Base-by-base conservation (phyloP, 371 early-diverging fungal genomes). In the Actinomucor elegans region DNA sequence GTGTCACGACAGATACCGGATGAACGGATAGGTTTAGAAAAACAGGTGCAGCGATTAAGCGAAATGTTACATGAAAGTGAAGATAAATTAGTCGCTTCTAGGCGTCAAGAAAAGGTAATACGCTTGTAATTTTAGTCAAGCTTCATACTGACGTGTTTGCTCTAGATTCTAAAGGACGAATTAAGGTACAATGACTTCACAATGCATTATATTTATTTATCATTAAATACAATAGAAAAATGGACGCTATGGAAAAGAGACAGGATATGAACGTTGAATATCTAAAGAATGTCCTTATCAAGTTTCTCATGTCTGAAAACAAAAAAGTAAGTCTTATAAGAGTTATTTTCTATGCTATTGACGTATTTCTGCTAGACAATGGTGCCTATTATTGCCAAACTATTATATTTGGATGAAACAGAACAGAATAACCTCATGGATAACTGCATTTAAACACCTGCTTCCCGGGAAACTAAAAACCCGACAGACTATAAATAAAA, bases 221-320 rank as follows among this genome's bases (percentile, higher is more conserved):
- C 24, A 15, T 31, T 34, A 3, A 15, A 28, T 12, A 0, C 5
- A 24, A 33, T 45, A 75, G 86, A 42, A 83, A 80, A 61, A 51
- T 83, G 48, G 85, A 86, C 60, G 67, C 78, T 0, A 64, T 79
- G 17, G 86, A 85, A 42, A 77, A 77, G 42, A 72, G 84, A n/a
- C 83, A 83, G 47, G 77, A 83, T 49, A 57, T 85, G 53, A 85
- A 69, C 52, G 72, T 75, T 10, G 86, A 85, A 50, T 85, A 85
- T 42, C 64, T 85, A 35, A 85, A 85, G 48, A 85, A 85, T 52
- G 83, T 85, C 32, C 59, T 84, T 7, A 68, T 85, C 35, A 83
- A 83, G 47, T 85, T 80, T 45, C 66, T 84, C 17, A 66, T 73
- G 48, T 66, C 81, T 10, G 66, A 75, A 15, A 81, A 84, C 45